Conservation (phyloP, 2,329 filamentous ascomycete species). For the Helotiales sp. region DNA sequence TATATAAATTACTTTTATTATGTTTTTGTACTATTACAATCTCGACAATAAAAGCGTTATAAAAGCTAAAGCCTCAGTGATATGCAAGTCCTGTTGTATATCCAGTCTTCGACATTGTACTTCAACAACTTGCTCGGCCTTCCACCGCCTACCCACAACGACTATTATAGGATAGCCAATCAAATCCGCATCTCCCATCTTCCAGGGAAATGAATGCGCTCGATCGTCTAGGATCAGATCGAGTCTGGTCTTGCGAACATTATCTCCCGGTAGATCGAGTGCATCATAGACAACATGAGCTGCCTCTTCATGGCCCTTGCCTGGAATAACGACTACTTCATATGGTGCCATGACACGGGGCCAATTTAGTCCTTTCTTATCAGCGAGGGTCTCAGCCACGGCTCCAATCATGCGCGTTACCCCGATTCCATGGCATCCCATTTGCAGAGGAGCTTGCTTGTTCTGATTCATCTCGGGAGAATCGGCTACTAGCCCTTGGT, state of each 20-base stretch:
- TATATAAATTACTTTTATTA: too few species aligned
- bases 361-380: conserved; percentile 80
- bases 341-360: conserved; percentile 84
- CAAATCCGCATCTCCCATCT: conserved; percentile 84
- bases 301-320: conserved; percentile 46
- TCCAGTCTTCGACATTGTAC: conserved; percentile 35
- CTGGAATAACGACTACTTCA: conserved; percentile 67
- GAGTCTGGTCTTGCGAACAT: conserved; percentile 34
- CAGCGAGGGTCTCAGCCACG: conserved; percentile 73
- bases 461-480: background rate
- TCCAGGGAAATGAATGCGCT: conserved; percentile 71
- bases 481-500: conserved; percentile 4
- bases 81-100: conserved; percentile 22
- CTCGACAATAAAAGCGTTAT: conserved; percentile 22
- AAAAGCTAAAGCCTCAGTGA: conserved; percentile 20
- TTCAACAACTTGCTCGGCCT: conserved; percentile 28
- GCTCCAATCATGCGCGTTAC: conserved; percentile 88
- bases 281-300: conserved; percentile 63
- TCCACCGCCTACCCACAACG: conserved; percentile 74
- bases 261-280: conserved; percentile 38
- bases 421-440: conserved; percentile 97
- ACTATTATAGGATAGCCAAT: conserved; percentile 85
- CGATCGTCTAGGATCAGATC: conserved; percentile 78
- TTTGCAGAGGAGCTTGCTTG: conserved; percentile 65
- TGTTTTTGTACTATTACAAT: too few species aligned